phyloP scores from a whole-genome alignment of 78 protist genomes.

The Blattamonas nauphoetae region DNA sequence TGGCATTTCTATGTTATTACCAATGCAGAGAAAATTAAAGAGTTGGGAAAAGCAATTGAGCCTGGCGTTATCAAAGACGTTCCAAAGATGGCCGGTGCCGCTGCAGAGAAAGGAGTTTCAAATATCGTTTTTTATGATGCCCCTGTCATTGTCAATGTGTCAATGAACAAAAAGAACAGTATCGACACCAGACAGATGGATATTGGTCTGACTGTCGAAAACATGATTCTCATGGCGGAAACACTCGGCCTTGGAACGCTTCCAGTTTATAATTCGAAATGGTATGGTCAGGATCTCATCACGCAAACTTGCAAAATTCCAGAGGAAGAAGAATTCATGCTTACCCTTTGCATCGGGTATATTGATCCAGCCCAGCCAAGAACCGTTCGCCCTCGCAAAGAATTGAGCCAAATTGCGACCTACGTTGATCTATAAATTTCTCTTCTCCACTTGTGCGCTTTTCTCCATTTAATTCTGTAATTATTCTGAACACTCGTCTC shows the following conservation, averaged over 20 bases:
- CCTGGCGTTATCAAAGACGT: neutral
- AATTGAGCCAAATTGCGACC: too few relatives aligned
- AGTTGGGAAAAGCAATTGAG: neutral
- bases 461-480: too few relatives aligned
- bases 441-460: too few relatives aligned
- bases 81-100: neutral
- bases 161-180: neutral
- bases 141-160: neutral
- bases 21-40: neutral
- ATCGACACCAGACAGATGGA: neutral
- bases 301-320: neutral
- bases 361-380: too few relatives aligned
- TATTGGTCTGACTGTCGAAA: neutral
- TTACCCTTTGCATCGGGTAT: neutral
- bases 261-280: neutral
- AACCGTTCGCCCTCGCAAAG: too few relatives aligned
- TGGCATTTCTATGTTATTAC: neutral
- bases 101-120: neutral
- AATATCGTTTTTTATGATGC: neutral
- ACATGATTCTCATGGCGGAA: neutral
- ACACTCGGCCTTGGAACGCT: neutral
- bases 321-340: neutral
- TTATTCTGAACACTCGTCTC: too few relatives aligned
- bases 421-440: too few relatives aligned
- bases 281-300: neutral